A percentile compares a stretch with the other conserved stretches of the same genome.
phyloP scores from a whole-genome alignment of 2,329 filamentous ascomycete genomes.

The Pseudomassariella vexata region DNA sequence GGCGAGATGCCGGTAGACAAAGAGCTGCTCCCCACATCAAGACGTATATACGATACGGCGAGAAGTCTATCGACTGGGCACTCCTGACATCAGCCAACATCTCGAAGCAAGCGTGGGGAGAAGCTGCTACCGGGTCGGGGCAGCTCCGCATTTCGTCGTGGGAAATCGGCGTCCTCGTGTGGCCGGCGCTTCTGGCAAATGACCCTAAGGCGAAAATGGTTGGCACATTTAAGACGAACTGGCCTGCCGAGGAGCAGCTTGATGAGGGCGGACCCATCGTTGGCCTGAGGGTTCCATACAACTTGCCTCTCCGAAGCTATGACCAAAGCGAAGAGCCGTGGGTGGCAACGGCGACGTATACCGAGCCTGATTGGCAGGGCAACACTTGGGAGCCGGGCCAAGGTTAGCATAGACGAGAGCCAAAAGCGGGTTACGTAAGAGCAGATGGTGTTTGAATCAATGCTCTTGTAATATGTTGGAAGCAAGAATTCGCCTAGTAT shows the following conservation, averaged over 20 bases:
- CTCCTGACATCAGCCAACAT: slow-evolving; percentile 87
- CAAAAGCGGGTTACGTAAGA: too few relatives aligned
- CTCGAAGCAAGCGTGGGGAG: slow-evolving; percentile 85
- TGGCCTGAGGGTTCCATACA: slow-evolving; percentile 77
- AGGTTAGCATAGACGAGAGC: too few relatives aligned
- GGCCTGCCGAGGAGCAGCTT: slow-evolving; percentile 28
- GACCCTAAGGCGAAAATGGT: slow-evolving; percentile 51
- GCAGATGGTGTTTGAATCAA: too few relatives aligned
- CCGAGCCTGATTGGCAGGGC: slow-evolving; percentile 57
- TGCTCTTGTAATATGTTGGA: too few relatives aligned
- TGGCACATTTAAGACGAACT: slow-evolving; percentile 60
- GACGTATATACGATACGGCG: slow-evolving; percentile 67
- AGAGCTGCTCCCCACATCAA: slow-evolving; percentile 84
- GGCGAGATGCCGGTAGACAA: slow-evolving; percentile 51
- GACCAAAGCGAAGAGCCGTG: slow-evolving; percentile 61
- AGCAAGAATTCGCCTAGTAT: too few relatives aligned
- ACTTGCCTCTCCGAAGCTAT: slow-evolving; percentile 67
- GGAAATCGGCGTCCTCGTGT: slow-evolving; percentile 78
- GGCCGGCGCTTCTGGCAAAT: slow-evolving; percentile 57
- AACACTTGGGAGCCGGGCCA: slow-evolving; percentile 29
- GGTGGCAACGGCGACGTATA: slow-evolving; percentile 60
- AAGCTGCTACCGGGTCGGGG: slow-evolving; percentile 46
- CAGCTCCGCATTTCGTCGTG: slow-evolving; percentile 72
- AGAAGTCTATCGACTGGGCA: slow-evolving; percentile 69
- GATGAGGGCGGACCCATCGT: slow-evolving; percentile 37